These are phyloP conservation scores for Mucor ambiguus DNA, from an alignment of 371 early-diverging fungal species.

Conservation along the genomic window DNA sequence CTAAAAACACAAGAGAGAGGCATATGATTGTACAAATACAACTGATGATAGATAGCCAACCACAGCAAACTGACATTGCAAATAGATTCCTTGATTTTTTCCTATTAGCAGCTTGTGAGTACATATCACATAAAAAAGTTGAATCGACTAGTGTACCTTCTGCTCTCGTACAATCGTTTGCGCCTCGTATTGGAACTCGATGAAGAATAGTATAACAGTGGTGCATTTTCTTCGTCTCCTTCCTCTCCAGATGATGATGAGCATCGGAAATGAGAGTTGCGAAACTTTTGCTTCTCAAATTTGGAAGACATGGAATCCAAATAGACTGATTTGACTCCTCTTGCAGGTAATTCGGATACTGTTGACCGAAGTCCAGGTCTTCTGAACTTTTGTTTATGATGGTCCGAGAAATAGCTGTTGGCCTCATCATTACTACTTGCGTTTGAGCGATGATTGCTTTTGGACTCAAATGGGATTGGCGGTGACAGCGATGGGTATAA, in stretches of 20 bases:
- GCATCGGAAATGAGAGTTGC: slow-evolving; percentile 1
- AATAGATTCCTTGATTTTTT: neutral
- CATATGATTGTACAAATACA: slow-evolving; percentile 18
- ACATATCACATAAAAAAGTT: neutral
- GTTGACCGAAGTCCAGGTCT: slow-evolving; percentile 44
- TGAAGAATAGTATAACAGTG: slow-evolving; percentile 22
- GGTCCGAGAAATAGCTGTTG: slow-evolving; percentile 14
- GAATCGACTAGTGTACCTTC: neutral
- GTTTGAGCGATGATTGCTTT: neutral
- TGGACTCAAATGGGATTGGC: slow-evolving; percentile 15
- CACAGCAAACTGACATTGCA: neutral
- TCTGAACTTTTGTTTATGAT: slow-evolving; percentile 20
- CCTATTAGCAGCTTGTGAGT: neutral
- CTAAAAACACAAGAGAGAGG: slow-evolving; percentile 19
- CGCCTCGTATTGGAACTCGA: neutral
- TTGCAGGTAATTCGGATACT: slow-evolving; percentile 41
- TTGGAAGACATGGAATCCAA: slow-evolving; percentile 12
- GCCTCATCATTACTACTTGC: slow-evolving; percentile 7
- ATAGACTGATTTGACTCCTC: slow-evolving; percentile 25
- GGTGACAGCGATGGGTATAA: slow-evolving; percentile 31
- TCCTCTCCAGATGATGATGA: slow-evolving; percentile 18
- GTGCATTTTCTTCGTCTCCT: slow-evolving; percentile 26
- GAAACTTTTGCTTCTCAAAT: slow-evolving; percentile 6
- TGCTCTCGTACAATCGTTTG: neutral
- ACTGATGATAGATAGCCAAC: slow-evolving; percentile 5